phyloP scores from a whole-genome alignment of 192 early-diverging fungal species.

The Coemansia sp. region DNA sequence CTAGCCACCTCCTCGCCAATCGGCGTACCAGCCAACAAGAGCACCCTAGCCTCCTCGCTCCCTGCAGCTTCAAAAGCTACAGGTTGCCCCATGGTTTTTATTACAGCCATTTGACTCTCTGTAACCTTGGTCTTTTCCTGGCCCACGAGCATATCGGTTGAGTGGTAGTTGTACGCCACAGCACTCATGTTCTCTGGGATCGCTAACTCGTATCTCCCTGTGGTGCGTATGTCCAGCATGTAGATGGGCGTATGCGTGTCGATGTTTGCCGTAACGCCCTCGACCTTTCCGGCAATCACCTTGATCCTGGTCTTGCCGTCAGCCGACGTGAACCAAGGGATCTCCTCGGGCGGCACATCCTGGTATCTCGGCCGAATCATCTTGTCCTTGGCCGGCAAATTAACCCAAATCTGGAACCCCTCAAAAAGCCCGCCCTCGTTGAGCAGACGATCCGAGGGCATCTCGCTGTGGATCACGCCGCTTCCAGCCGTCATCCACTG shows the following conservation, averaged over 20 bases:
- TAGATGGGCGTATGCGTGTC: slow-evolving; percentile 75
- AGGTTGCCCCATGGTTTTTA: slow-evolving; percentile 33
- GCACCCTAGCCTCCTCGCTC: slow-evolving; percentile 53
- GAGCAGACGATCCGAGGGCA: slow-evolving; percentile 53
- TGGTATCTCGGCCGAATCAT: slow-evolving; percentile 66
- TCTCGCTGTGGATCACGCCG: slow-evolving; percentile 74
- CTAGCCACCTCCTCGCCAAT: slow-evolving; percentile 60
- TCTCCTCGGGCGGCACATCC: slow-evolving; percentile 61
- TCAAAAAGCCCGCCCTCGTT: slow-evolving; percentile 44
- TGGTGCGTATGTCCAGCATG: slow-evolving; percentile 74
- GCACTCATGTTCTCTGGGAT: slow-evolving; percentile 52
- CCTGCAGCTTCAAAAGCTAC: slow-evolving; percentile 38
- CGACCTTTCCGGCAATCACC: slow-evolving; percentile 81
- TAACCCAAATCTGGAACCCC: slow-evolving; percentile 76
- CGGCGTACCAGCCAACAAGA: slow-evolving; percentile 58
- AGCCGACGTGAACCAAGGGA: slow-evolving; percentile 55
- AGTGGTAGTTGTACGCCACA: slow-evolving; percentile 48
- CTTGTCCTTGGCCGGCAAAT: slow-evolving; percentile 70
- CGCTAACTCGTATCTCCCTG: slow-evolving; percentile 40
- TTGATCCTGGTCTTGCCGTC: slow-evolving; percentile 58
- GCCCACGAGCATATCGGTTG: slow-evolving; percentile 27
- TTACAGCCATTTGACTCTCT: slow-evolving; percentile 39
- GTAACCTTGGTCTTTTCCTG: slow-evolving; percentile 36
- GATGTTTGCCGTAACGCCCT: slow-evolving; percentile 64
- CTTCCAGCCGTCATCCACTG: slow-evolving; percentile 80